Base-by-base conservation (phyloP, 257 asterid species). In the Nicotiana benthamiana region DNA sequence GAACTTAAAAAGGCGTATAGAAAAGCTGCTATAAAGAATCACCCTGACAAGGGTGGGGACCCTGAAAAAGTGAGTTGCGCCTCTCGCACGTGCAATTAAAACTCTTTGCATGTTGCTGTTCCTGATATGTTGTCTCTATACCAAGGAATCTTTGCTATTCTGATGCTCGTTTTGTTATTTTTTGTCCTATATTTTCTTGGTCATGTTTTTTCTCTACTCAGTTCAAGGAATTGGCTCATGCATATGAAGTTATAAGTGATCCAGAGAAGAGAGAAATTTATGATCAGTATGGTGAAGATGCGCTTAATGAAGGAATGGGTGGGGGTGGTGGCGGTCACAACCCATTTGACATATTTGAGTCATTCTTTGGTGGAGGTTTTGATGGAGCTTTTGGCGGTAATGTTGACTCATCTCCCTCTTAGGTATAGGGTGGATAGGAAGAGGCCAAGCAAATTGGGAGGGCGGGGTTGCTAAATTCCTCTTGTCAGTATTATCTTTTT, bases 31-130 rank as follows among this genome's bases (percentile, higher is more conserved):
- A 88, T 90, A 40, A 88, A 90, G 85, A 90, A 90, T 62, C 93
- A 90, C 27, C 93, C 91, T 1, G 93, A 90, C 70, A 89, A 89
- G 84, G 93, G 93, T 1, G 93, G 93, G 46, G 93, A 88, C 85
- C 91, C 93, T 60, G 93, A 90, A 75, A 90, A 87, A 84, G 90
- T 77, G 80, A 62, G 83, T 81, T 24, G 4, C 34, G 34, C 56
- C 22, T 59, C 54, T 24, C 16, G 0, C 24, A 13, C 9, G 4
- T 26, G 61, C 5, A 24, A 16, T 24, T 48, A 26, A 18, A 15
- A 20, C 15, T 59, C 27, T 62, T 27, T 57, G 40, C 2, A 4
- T 59, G 18, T 62, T 57, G 57, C 36, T 36, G 13, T 12, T 77
- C 40, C 68, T 10, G 9, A 59, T 59, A 4, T 32, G 74, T 22